Conservation (phyloP, 2,329 filamentous ascomycete genomes). For the Lojkania enalia region DNA sequence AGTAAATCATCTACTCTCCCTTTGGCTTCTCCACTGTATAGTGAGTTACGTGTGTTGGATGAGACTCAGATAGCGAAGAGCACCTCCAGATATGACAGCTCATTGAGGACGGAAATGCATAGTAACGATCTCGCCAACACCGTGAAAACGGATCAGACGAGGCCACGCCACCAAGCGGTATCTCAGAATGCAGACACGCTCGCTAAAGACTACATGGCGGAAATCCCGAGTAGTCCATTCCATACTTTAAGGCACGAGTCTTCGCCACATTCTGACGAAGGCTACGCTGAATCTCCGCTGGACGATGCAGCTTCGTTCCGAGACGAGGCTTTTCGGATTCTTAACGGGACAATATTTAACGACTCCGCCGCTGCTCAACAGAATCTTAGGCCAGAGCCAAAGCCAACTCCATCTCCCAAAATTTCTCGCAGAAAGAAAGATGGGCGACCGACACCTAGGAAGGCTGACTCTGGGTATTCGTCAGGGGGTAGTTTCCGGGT, state of each 20-base stretch:
- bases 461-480: slow-evolving; percentile 47
- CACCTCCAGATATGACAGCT: slow-evolving; percentile 13
- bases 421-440: slow-evolving; percentile 6
- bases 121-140: slow-evolving; percentile 2
- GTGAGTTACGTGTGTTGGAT: slow-evolving; percentile 10
- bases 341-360: slow-evolving; percentile 27
- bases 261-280: slow-evolving; percentile 12
- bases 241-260: slow-evolving; percentile 1
- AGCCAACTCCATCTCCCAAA: slow-evolving; percentile 17
- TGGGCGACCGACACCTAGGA: slow-evolving; percentile 31
- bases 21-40: slow-evolving; percentile 18
- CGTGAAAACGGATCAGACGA: slow-evolving; percentile 14
- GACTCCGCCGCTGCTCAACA: slow-evolving; percentile 13
- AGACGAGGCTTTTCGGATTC: slow-evolving; percentile 24
- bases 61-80: slow-evolving; percentile 12
- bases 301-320: slow-evolving; percentile 16
- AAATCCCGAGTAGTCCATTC: slow-evolving; percentile 33
- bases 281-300: slow-evolving; percentile 3
- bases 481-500: slow-evolving; percentile 38
- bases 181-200: slow-evolving; percentile 23
- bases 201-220: slow-evolving; percentile 34
- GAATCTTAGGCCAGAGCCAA: background rate
- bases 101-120: slow-evolving; percentile 15
- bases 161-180: slow-evolving; percentile 19
- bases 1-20: slow-evolving; percentile 34